Base-by-base conservation (phyloP, 768 basidiomycete genomes). In the Xanthoconium stramineum region DNA sequence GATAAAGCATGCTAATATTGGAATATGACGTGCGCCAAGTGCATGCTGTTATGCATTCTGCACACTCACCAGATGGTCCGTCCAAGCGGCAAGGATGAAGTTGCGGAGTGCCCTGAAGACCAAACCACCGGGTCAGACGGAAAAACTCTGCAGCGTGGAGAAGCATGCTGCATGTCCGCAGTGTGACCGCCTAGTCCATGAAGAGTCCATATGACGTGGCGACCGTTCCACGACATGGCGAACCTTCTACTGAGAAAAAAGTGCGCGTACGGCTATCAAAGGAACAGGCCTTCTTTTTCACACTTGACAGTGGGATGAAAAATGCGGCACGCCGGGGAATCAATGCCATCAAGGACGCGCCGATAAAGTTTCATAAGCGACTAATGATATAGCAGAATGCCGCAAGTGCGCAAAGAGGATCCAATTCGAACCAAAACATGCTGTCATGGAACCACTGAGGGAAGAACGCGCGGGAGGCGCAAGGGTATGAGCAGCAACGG, bases 351-450 rank as follows among this genome's bases (percentile, higher is more conserved):
- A 65, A 65, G 36, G 58, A 55, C 57, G 30, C 29, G 40, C 54
- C 58, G 60, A 59, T 69, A 67, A 58, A 55, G 66, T 69, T 69
- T 69, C 67, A 69, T 69, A 68, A 24, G 24, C 56, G 56, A 55
- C 53, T 50, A 57, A 69, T 59, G 57, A 62, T 62, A 64, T 56
- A 42, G 47, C 53, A 59, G 32, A 39, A 67, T 53, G 55, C 54
- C 39, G 50, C 60, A 50, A 62, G 55, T 60, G 53, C 37, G 40
- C 45, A 56, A 42, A 24, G 35, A 53, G 55, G 36, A 54, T 52
- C 55, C 55, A 24, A 59, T 56, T 59, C 38, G 43, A 53, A 53
- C 24, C 28, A 50, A 51, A 40, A 49, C n/a, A 56, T 63, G 66
- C 58, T 68, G 66, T 65, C 59, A 66, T 61, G 64, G 55, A 58